phyloP scores from a whole-genome alignment of 352 stramenopile genomes.

The Phytophthora sansomeana region DNA sequence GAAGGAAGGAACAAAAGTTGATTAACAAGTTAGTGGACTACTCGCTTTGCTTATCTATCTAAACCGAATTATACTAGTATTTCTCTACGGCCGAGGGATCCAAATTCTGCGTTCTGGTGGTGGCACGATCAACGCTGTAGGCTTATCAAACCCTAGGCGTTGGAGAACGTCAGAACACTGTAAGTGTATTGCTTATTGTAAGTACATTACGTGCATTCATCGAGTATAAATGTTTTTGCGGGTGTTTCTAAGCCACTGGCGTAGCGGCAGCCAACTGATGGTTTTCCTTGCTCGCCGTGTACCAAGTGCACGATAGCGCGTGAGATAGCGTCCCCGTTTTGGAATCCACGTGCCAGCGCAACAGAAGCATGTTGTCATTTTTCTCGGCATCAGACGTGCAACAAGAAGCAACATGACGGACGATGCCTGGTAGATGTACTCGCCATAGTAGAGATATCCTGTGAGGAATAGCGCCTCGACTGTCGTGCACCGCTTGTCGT shows the following conservation, averaged over 20 bases:
- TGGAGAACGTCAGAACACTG: no score
- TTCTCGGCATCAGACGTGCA: constrained; percentile 22
- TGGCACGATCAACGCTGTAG: no score
- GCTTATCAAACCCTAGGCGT: no score
- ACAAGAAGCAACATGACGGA: constrained; percentile 39
- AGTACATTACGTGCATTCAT: no score
- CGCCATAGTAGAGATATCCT: constrained; percentile 40
- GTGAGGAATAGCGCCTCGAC: constrained; percentile 34
- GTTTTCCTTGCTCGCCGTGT: constrained; percentile 30
- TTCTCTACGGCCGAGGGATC: no score
- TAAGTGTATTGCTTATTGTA: no score
- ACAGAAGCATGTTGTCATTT: constrained; percentile 37
- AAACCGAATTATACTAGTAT: no score
- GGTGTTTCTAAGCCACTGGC: constrained; percentile 17
- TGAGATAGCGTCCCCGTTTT: constrained; percentile 22
- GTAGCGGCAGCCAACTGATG: constrained; percentile 16
- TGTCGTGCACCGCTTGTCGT: constrained; percentile 25
- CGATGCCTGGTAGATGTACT: constrained; percentile 37
- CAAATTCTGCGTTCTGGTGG: no score
- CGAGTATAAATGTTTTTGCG: no score
- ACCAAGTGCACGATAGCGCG: constrained; percentile 32
- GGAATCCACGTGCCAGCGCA: constrained; percentile 38
- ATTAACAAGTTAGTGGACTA: no score
- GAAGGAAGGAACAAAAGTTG: no score
- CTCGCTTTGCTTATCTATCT: no score